Evolutionary conservation across 2,329 filamentous ascomycete genomes (phyloP).

Genomic region (Leptographium flavum): DNA sequence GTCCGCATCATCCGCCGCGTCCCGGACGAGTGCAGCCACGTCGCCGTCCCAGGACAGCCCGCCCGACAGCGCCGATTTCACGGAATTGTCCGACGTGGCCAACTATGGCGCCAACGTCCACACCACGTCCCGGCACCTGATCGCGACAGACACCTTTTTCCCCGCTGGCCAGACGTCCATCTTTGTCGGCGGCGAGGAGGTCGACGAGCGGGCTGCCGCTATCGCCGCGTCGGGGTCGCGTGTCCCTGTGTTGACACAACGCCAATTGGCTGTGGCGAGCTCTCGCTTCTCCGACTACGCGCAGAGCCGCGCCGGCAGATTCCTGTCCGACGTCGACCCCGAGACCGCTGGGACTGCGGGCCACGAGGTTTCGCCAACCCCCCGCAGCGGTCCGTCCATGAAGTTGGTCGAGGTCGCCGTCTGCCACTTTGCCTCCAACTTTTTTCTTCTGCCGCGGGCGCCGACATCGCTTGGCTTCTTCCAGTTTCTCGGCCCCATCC

Average conservation of each 20-base stretch:
- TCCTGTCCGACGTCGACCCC: not conserved
- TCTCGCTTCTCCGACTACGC: not conserved
- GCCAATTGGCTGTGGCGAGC: not conserved
- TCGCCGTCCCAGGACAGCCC: too few species aligned
- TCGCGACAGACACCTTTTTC: not conserved
- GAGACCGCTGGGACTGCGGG: not conserved
- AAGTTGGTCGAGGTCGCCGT: conserved; percentile 39
- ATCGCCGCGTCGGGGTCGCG: not conserved
- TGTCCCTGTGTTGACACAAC: not conserved
- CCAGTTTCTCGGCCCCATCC: conserved; percentile 42
- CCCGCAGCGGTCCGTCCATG: conserved; percentile 22
- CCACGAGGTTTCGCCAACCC: not conserved
- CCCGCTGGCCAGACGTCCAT: not conserved
- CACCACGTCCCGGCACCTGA: too few species aligned
- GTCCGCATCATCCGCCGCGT: too few species aligned
- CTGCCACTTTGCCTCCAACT: conserved; percentile 48
- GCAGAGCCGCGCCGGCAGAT: too few species aligned
- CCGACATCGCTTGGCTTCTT: conserved; percentile 38
- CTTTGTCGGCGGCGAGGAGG: not conserved
- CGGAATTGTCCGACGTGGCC: too few species aligned
- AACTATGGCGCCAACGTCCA: not conserved
- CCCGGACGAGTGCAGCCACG: too few species aligned
- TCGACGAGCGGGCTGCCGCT: not conserved
- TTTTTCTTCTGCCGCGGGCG: conserved; percentile 36
- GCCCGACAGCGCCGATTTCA: too few species aligned